A percentile compares a stretch with the other conserved stretches of the same genome.
Conservation (phyloP, 2,329 filamentous ascomycete genomes). For the Cadophora sp. region DNA sequence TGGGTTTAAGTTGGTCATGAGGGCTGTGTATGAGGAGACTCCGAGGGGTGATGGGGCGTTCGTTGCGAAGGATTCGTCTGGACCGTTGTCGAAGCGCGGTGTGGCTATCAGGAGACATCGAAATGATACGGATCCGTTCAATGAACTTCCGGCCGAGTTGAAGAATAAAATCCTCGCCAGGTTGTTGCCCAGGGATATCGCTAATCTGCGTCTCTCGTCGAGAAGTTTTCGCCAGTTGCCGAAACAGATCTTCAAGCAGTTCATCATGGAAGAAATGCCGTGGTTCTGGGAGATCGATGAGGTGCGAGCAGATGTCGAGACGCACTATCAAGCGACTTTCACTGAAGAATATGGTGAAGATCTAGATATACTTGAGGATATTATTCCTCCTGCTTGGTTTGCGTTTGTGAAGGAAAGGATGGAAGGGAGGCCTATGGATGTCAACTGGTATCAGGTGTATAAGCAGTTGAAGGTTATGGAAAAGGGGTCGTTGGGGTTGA, state of each 20-base stretch:
- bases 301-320: not conserved
- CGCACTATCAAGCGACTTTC: not conserved
- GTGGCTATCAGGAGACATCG: not conserved
- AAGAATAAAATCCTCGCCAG: constrained; percentile 17
- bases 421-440: constrained; percentile 13
- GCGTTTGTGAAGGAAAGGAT: constrained; percentile 15
- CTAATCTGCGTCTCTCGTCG: constrained; percentile 15
- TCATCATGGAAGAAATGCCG: constrained; percentile 24
- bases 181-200: constrained; percentile 11
- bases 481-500: constrained; percentile 18
- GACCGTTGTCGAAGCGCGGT: not conserved
- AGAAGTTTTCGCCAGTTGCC: constrained; percentile 21
- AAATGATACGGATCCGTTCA: constrained; percentile 20
- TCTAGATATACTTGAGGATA: constrained; percentile 5
- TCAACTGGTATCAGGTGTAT: constrained; percentile 25
- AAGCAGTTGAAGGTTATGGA: constrained; percentile 19
- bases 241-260: constrained; percentile 16
- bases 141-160: constrained; percentile 13
- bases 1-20: constrained; percentile 16
- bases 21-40: constrained; percentile 1
- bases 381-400: not conserved
- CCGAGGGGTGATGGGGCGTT: constrained; percentile 13
- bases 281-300: constrained; percentile 29
- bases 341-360: constrained; percentile 13
- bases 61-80: not conserved